phyloP scores from a whole-genome alignment of 371 early-diverging fungal species.

The Lichtheimia corymbifera region DNA sequence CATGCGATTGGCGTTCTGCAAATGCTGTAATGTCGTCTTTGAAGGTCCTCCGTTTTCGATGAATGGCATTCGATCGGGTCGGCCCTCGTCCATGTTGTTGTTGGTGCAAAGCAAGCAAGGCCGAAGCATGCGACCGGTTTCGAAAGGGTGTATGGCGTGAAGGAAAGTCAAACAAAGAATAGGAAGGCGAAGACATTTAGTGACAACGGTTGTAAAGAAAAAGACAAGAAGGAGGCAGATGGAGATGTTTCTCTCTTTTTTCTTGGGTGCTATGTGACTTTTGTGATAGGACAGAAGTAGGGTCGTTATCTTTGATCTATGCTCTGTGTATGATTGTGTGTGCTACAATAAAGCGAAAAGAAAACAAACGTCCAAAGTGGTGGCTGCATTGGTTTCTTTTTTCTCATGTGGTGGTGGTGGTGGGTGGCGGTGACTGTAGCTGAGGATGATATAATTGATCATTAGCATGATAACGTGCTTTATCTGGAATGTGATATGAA shows the following conservation, averaged over 20 bases:
- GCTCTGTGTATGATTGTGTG: not conserved
- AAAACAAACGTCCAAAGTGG: too few relatives aligned
- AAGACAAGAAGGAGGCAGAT: not conserved
- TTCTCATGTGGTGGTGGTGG: too few relatives aligned
- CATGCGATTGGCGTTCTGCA: conserved; percentile 8
- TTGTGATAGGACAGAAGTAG: not conserved
- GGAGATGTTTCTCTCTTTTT: not conserved
- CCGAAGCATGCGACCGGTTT: conserved; percentile 14
- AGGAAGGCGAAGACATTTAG: conserved; percentile 12
- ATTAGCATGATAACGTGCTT: too few relatives aligned
- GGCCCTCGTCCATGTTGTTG: conserved; percentile 3
- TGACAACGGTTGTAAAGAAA: not conserved
- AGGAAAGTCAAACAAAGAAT: conserved; percentile 11
- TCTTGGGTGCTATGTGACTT: not conserved
- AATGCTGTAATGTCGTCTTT: conserved; percentile 17
- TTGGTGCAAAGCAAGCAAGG: conserved; percentile 11
- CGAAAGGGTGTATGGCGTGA: conserved; percentile 12
- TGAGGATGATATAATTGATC: too few relatives aligned
- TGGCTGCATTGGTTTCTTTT: too few relatives aligned
- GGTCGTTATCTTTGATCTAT: not conserved
- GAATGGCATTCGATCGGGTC: not conserved
- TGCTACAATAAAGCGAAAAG: too few relatives aligned
- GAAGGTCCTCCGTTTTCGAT: conserved; percentile 12
- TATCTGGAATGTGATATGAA: too few relatives aligned
- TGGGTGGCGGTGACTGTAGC: too few relatives aligned